Evolutionary conservation across 495 filamentous ascomycete species (phyloP).

Genomic region (Penicillium canescens): DNA sequence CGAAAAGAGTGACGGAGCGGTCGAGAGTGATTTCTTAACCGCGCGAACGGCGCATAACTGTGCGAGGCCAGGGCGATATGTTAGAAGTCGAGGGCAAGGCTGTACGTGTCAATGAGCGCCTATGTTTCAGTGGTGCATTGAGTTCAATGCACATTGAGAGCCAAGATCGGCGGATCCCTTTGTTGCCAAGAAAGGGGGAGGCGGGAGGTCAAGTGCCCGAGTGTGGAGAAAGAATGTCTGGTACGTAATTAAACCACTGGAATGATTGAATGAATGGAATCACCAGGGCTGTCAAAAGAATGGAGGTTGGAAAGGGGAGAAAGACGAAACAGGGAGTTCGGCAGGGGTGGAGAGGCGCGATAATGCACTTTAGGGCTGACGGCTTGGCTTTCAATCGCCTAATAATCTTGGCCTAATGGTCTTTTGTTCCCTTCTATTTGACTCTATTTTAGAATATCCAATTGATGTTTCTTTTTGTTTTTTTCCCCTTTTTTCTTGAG

Average conservation of each 20-base stretch:
- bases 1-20: constrained; percentile 12
- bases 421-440: neutral
- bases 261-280: constrained; percentile 12
- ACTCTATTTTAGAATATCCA: too few relatives aligned
- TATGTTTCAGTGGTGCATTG: constrained; percentile 23
- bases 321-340: constrained; percentile 11
- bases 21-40: constrained; percentile 15
- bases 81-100: constrained; percentile 1
- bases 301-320: neutral
- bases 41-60: constrained; percentile 24
- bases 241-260: constrained; percentile 6
- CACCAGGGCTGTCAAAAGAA: neutral
- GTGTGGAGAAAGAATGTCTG: constrained; percentile 26
- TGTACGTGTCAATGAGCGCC: constrained; percentile 4
- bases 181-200: constrained; percentile 27
- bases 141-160: constrained; percentile 5
- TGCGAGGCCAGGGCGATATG: constrained; percentile 8
- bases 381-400: neutral
- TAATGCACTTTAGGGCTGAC: constrained; percentile 16
- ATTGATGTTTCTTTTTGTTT: too few relatives aligned
- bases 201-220: constrained; percentile 13
- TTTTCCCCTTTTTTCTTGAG: too few relatives aligned
- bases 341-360: constrained; percentile 6
- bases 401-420: too few relatives aligned
- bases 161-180: constrained; percentile 14